Evolutionary conservation across 495 filamentous ascomycete genomes (phyloP), one percentile per base, ranked within the genome.

Genomic region (Xylaria venustula): DNA sequence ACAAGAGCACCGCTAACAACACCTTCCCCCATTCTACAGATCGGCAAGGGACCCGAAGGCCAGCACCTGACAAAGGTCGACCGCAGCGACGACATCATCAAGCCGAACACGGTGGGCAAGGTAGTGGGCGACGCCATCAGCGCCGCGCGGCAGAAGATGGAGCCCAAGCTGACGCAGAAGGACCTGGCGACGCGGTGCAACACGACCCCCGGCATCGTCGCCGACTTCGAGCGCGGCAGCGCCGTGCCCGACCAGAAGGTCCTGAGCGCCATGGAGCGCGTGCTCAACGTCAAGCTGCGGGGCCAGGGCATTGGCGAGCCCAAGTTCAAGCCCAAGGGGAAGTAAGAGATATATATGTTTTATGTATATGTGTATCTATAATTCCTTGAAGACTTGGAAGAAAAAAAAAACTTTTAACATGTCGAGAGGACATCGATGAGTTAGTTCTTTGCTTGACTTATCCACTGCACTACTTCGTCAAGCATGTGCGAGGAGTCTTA

Each of bases 51-150:
- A 34, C 69, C 69, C 62, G 93, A 98, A 81, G 94, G 94, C 69
- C 94, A 99, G 77, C 92, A 90, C 71, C 83, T 98, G 53, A 98
- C 94, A 45, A 99, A 97, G 82, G 92, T 99, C 73, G 94, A 98
- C 83, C 94, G 94, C 67, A 85, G 87, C 74, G 95, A 98, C 82
- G 94, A 97, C 73, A 96, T 97, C 78, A 86, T 97, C 74, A 96
- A 96, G 80, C 92, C 92, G 66, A 93, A 92, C 76, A 96, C 91
- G 54, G 83, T 97, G 49, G 91, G 92, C 66, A 73, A 78, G 62
- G 79, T 85, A 52, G 91, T 98, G 61, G 92, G 89, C 62, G 83
- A 89, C 59, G 91, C 88, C 23, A 96, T 98, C 83, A 83, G 85
- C 65, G 81, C 83, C 68, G 84, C 85, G 58, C 87, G 91, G 40